Evolutionary conservation across 495 filamentous ascomycete species (phyloP), one percentile per base, ranked within the genome.

Genomic region (Cercophora sp.): DNA sequence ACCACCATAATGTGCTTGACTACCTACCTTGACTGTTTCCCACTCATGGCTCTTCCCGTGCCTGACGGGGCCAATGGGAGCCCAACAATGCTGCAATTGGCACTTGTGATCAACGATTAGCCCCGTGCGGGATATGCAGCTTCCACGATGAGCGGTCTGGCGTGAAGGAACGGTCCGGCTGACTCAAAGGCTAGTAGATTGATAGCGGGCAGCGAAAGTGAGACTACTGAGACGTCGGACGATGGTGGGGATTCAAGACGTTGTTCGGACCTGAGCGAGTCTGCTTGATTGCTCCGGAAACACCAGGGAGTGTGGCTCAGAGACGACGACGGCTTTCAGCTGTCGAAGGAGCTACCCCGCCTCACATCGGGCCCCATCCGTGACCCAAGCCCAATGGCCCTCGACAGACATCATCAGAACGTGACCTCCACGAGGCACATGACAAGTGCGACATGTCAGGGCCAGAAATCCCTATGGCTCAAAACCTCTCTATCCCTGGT

Each of bases 401-500:
- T 23, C 31, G 43, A 37, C 46, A 39, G 41, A 41, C 24, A 46
- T 41, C n/a, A 8, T 15, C 24, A 48, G 48, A 58, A 56, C 57
- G 52, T 59, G 57, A 59, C 57, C 48, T 39, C 37, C 44, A 44
- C 47, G 39, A 43, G 39, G 35, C 57, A 60, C 57, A 54, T 60
- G 57, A 60, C 57, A 39, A 34, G 37, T 52, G 39, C 27, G 26
- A 39, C 57, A 56, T 60, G 31, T 22, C 43, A 45, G 29, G 29
- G 41, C 40, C 51, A 20, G n/a, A 39, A 19, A 39, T 39, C 36
- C 22, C 34, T 37, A 16, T 16, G 34, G 34, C 34, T 18, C 22
- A 18, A 39, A 15, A 32, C 29, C 36, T 8, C 36, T 18, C 36
- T 19, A 19, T 18, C 18, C 36, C 36, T 39, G 15, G 18, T 20